Evolutionary conservation across 163 green algal species (phyloP), one percentile per base, ranked within the genome.

Genomic region (Prototheca stagnorum): DNA sequence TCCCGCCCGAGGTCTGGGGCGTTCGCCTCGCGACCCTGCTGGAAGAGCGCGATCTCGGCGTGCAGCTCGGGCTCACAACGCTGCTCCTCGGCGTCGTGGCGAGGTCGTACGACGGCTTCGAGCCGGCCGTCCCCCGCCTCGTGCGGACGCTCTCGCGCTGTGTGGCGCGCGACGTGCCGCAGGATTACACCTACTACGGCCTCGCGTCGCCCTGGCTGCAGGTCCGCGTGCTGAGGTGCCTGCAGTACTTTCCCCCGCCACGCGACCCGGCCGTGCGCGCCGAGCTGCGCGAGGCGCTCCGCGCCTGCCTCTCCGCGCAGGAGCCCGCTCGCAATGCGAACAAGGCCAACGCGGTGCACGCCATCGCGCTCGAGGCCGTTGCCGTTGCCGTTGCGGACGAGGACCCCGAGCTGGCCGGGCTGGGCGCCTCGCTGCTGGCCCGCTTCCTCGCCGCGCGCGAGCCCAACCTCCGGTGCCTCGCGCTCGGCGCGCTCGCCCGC

Each of bases 121-220:
- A 93, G 69, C 35, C 39, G 0, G 82, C 77, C 49, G 65, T 89
- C 24, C 63, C 72, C 4, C 78, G 77, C 35, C 56, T 95, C 9
- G 72, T 94, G 37, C 52, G 52, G 2, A 51, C 95, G 24, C 61
- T 99, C 58, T 75, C 88, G 50, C 70, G 86, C 0, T 47, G 74
- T 20, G 75, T 61, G 53, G 59, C 40, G 46, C 64, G 61, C 43
- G 72, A 84, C 35, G 73, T 96, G 12, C 67, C 71, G 5, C 68
- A 80, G 28, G 86, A 97, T 57, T 97, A 96, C 72, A 86, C 84
- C 23, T 98, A 96, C 79, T 99, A 98, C 49, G 86, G 85, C 51
- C 90, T 99, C 27, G 80, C 85, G 17, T 92, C 76, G 7, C 90
- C 90, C 19, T 99, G 90, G 90, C 75, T 98, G 44, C 72, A 86